Evolutionary conservation across 2,329 filamentous ascomycete species (phyloP).

Genomic region (Camptophora hylomeconis): DNA sequence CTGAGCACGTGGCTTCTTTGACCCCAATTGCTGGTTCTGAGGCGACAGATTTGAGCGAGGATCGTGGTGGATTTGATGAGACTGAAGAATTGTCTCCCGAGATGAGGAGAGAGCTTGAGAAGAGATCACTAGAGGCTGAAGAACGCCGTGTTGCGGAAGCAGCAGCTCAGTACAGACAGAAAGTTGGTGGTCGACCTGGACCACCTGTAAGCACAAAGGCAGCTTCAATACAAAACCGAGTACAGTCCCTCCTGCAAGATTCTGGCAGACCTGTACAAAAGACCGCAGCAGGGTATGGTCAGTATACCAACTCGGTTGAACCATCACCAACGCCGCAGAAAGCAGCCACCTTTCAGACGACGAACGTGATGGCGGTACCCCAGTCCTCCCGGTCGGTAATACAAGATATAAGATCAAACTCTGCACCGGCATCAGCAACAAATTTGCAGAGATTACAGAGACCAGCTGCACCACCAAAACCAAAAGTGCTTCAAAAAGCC

Average conservation of each 20-base stretch:
- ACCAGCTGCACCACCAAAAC: conserved; percentile 47
- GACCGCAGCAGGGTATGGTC: conserved; percentile 82
- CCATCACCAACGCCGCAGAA: conserved; percentile 14
- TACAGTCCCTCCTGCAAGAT: conserved; percentile 74
- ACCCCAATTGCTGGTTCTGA: conserved; percentile 68
- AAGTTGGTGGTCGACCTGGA: conserved; percentile 43
- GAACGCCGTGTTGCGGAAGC: conserved; percentile 81
- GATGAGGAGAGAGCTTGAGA: conserved; percentile 79
- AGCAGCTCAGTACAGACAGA: conserved; percentile 73
- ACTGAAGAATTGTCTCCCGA: conserved; percentile 68
- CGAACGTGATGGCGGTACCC: no score
- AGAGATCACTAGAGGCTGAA: conserved; percentile 67
- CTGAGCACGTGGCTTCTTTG: conserved; percentile 33
- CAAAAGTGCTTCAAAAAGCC: conserved; percentile 43
- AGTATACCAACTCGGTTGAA: conserved; percentile 51
- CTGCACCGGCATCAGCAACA: conserved; percentile 11
- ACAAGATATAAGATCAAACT: conserved; percentile 5
- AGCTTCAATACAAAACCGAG: conserved; percentile 79
- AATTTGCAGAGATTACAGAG: conserved; percentile 18
- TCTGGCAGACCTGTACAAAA: conserved; percentile 50
- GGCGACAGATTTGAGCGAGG: conserved; percentile 55
- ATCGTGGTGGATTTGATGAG: conserved; percentile 50
- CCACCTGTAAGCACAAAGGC: conserved; percentile 49
- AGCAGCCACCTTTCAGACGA: conserved; percentile 11
- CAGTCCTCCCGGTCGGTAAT: no score